phyloP scores from a whole-genome alignment of 2,329 filamentous ascomycete species.

The Paraconiothyrium sp. region DNA sequence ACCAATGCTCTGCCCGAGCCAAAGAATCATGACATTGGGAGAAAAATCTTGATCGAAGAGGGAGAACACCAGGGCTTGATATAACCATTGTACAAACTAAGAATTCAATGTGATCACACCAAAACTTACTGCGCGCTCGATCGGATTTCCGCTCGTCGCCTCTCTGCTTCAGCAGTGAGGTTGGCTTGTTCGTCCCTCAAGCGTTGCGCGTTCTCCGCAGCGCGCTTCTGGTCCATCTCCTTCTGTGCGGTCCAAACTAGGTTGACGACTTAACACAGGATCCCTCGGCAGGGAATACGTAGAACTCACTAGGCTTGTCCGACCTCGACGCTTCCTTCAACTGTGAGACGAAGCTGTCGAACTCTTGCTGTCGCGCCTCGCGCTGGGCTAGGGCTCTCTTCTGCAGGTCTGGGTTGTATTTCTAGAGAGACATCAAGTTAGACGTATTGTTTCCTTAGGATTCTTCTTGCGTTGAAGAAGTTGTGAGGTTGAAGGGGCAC shows the following conservation, averaged over 20 bases:
- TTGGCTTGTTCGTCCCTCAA: slow-evolving; percentile 44
- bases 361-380: slow-evolving; percentile 80
- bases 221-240: slow-evolving; percentile 43
- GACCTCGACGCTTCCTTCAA: slow-evolving; percentile 91
- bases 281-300: background rate
- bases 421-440: slow-evolving; percentile 53
- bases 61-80: background rate
- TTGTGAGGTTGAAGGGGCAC: slow-evolving; percentile 20
- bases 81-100: background rate
- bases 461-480: background rate
- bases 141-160: slow-evolving; percentile 45
- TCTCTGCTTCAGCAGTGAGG: slow-evolving; percentile 43
- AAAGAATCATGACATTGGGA: background rate
- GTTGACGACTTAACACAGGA: no score
- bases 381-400: slow-evolving; percentile 84
- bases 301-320: slow-evolving; percentile 81
- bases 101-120: background rate
- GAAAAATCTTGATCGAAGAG: background rate
- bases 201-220: slow-evolving; percentile 35
- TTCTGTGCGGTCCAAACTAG: slow-evolving; percentile 49
- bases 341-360: slow-evolving; percentile 84
- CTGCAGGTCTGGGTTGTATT: slow-evolving; percentile 95
- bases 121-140: slow-evolving; percentile 36
- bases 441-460: background rate
- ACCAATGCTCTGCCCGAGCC: no score